Evolutionary conservation across 2,329 filamentous ascomycete genomes (phyloP), one percentile per base, ranked within the genome.

Genomic region (Aspergillus sp.): DNA sequence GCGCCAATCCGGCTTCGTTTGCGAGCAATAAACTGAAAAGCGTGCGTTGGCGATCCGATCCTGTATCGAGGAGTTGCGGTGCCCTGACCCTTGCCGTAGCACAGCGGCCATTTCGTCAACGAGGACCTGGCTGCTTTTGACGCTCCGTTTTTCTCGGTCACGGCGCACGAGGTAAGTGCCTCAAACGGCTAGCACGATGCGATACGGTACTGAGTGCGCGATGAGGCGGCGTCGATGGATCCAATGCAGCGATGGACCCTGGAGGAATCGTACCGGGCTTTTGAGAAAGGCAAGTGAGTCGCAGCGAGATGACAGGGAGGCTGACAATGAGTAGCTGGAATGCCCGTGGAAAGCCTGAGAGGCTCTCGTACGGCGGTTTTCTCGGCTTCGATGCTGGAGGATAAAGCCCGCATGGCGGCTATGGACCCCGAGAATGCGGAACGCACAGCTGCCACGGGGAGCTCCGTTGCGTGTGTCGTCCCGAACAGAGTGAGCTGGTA

Each of bases 401-500:
- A n/a, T 26, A 26, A n/a, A 8, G 8, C 11, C 25, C 13, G 25
- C 6, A 26, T 26, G 25, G 25, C 25, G 8, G 10, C 11, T 12
- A 26, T n/a, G 25, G 25, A 26, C 15, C 20, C 16, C 12, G 28
- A 14, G 25, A 26, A n/a, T 26, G 25, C 25, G 19, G 30, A 36
- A 14, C 26, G 30, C 10, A 19, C 25, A 6, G 27, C 24, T 1
- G 35, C 24, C 13, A 34, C 27, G n/a, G 35, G 31, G 6, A 37
- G 15, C 24, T 24, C 20, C 3, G 15, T 26, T 25, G 15, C 31
- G 8, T 33, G 30, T 14, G 24, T 37, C 11, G 13, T n/a, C 15
- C 15, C 33, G 5, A 42, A 42, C 20, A 34, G 40, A 7, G 14
- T 42, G 14, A 38, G 34, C 15, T 42, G 40, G 40, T 42, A 37